A percentile compares a stretch with the other conserved stretches of the same genome.
Conservation (phyloP, 371 early-diverging fungal genomes). For the Rhizomucor miehei region DNA sequence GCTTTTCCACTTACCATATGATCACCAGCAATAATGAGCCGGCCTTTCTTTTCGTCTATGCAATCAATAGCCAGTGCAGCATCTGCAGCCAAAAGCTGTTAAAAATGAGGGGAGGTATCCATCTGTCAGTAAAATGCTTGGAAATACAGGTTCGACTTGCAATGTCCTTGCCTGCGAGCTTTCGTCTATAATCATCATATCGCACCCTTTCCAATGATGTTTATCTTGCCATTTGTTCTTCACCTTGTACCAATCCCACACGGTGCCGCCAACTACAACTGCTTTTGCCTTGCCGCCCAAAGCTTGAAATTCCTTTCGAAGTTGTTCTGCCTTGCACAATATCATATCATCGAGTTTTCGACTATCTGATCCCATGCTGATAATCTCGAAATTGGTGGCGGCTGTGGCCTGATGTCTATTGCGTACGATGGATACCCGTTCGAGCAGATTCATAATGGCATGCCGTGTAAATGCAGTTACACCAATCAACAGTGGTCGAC, state of each 20-base stretch:
- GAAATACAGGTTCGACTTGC: neutral
- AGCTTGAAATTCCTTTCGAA: slow-evolving; percentile 3
- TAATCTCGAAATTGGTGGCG: slow-evolving; percentile 6
- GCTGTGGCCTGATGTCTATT: neutral
- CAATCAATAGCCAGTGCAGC: slow-evolving; percentile 47
- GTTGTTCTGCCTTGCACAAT: slow-evolving; percentile 7
- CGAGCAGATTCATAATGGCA: slow-evolving; percentile 48
- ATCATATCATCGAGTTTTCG: neutral
- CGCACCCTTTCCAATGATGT: slow-evolving; percentile 32
- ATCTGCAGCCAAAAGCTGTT: slow-evolving; percentile 48
- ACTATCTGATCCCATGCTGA: slow-evolving; percentile 9
- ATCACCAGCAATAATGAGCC: slow-evolving; percentile 57
- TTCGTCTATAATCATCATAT: slow-evolving; percentile 59
- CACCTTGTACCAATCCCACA: slow-evolving; percentile 53
- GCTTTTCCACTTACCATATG: slow-evolving; percentile 35
- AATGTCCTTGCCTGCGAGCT: slow-evolving; percentile 41
- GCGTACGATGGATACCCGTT: slow-evolving; percentile 36
- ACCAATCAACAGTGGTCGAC: slow-evolving; percentile 41
- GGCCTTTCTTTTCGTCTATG: slow-evolving; percentile 32
- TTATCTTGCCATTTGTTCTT: slow-evolving; percentile 22
- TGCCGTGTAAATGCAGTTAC: slow-evolving; percentile 56
- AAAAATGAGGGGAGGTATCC: neutral
- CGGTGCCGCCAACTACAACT: slow-evolving; percentile 51
- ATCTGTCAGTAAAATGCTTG: neutral
- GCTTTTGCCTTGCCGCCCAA: slow-evolving; percentile 7